Evolutionary conservation across 768 basidiomycete species (phyloP), one percentile per base, ranked within the genome.

Genomic region (Sistotremastrum niveocremeum): DNA sequence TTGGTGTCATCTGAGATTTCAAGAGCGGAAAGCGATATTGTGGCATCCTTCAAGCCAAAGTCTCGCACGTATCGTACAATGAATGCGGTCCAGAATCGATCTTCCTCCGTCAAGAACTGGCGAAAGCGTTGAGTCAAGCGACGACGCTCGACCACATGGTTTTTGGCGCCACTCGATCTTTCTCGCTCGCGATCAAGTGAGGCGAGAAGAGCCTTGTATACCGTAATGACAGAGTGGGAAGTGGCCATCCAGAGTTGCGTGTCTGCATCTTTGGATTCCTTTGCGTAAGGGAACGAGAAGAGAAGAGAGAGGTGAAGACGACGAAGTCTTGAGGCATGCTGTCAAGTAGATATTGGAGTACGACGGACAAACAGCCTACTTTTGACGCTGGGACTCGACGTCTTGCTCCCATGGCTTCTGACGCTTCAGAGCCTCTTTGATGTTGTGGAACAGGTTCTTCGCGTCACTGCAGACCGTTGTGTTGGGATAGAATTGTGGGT

Each of bases 191-290:
- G 75, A 64, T 90, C 86, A 45, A 88, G 71, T 0, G 67, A 60
- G 37, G 76, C 62, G 55, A 93, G 75, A 41, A 71, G 76, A 51
- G 81, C 73, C 60, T 91, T 90, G 70, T 88, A 93, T 28, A 73
- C 69, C 10, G 81, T 67, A 51, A 94, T 94, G 64, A 89, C 77
- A 36, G 76, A 71, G 62, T 94, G 85, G 35, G 86, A 84, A 0
- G 90, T 93, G 58, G 88, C 83, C 77, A 90, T 86, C 89, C 90
- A 94, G 6, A 94, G 72, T 52, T 84, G 79, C 32, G 74, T 84
- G 58, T 90, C 84, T 37, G 76, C 77, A 64, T 87, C 83, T 57
- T 80, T 79, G 41, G 81, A 78, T 61, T 87, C 84, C 42, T 70
- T 73, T 38, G 81, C 71, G 54, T 73, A 76, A 2, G 84, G 81